Evolutionary conservation across 768 basidiomycete species (phyloP).

Genomic region (Lactarius akahatsu): DNA sequence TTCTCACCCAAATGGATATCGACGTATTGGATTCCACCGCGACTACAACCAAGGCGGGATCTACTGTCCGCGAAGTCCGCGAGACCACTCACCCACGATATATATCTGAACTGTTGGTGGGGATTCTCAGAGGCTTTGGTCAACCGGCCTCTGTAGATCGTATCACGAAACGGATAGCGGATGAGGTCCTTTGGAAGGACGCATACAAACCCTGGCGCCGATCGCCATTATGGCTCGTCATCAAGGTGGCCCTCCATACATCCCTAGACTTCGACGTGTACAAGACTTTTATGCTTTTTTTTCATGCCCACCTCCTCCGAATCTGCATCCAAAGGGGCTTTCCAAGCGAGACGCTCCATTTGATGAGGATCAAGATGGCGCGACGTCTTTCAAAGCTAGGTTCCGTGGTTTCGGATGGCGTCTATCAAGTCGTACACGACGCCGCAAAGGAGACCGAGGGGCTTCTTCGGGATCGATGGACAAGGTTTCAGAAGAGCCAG

Average conservation of each 20-base stretch:
- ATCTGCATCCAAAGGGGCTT: neutral
- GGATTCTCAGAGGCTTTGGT: neutral
- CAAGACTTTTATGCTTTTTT: neutral
- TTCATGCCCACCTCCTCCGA: neutral
- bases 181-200: neutral
- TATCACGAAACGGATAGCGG: neutral
- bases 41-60: neutral
- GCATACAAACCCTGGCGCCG: neutral
- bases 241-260: neutral
- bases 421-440: neutral
- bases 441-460: neutral
- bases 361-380: neutral
- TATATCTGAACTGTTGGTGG: neutral
- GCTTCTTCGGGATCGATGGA: neutral
- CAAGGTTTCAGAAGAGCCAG: neutral
- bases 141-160: neutral
- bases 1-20: neutral
- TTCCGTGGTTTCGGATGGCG: neutral
- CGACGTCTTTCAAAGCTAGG: neutral
- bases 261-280: neutral
- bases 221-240: neutral
- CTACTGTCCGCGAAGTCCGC: neutral
- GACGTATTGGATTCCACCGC: neutral
- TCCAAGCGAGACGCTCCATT: neutral
- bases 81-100: neutral